These are phyloP conservation scores for Cardamine chenopodiifolia DNA, from an alignment of 345 rosid genomes.

Conservation along the genomic window DNA sequence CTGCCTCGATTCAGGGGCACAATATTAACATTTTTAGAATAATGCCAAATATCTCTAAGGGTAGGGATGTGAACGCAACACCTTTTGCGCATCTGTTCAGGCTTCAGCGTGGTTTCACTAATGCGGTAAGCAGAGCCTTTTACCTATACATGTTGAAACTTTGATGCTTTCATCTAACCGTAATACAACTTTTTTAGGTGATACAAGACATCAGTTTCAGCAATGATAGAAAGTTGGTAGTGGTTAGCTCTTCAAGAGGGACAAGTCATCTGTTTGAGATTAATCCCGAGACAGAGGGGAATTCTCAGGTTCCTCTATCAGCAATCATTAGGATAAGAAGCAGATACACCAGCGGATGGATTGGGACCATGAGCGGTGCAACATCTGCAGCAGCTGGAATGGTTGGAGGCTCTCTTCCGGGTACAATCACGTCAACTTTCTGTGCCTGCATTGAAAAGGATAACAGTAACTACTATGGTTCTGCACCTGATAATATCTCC, in stretches of 20 bases:
- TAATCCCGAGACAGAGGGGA: constrained; percentile 55
- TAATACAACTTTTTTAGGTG: constrained; percentile 54
- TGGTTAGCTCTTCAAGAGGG: constrained; percentile 93
- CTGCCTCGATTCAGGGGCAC: constrained; percentile 94
- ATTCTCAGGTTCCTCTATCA: constrained; percentile 62
- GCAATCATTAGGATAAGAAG: constrained; percentile 83
- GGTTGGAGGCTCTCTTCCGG: constrained; percentile 55
- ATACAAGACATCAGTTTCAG: constrained; percentile 94
- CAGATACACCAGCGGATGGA: constrained; percentile 76
- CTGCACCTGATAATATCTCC: constrained; percentile 37
- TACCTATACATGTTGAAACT: neutral
- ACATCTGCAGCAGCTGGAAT: constrained; percentile 92
- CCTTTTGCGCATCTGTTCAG: constrained; percentile 75
- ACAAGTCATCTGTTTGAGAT: constrained; percentile 94
- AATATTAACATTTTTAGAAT: constrained; percentile 85
- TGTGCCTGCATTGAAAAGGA: constrained; percentile 59
- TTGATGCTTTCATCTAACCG: neutral
- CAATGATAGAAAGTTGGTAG: constrained; percentile 80
- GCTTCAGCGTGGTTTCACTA: constrained; percentile 94
- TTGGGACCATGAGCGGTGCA: constrained; percentile 72
- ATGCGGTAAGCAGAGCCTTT: constrained; percentile 63
- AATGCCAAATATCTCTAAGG: constrained; percentile 57
- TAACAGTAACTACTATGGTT: constrained; percentile 30
- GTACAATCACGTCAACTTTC: constrained; percentile 77
- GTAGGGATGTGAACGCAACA: constrained; percentile 45